phyloP scores from a whole-genome alignment of 2,329 filamentous ascomycete species.

The Cladosporium sp. region DNA sequence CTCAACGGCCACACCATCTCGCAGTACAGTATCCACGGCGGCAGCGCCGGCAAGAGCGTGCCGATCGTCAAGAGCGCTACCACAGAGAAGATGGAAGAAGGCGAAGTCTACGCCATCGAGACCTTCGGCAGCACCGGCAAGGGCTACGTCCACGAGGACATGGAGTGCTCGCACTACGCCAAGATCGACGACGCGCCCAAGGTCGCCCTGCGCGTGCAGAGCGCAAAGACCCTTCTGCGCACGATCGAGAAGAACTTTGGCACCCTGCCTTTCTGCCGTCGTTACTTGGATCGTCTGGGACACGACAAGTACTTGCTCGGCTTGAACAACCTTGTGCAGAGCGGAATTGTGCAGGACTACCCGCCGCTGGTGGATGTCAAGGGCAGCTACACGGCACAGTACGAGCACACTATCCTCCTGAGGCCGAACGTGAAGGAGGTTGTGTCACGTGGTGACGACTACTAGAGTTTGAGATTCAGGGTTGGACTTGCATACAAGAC shows the following conservation, averaged over 20 bases:
- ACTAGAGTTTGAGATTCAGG: not conserved
- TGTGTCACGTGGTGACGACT: slow-evolving; percentile 37
- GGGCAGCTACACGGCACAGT: slow-evolving; percentile 65
- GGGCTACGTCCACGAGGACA: slow-evolving; percentile 50
- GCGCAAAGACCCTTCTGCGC: slow-evolving; percentile 58
- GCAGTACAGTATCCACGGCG: slow-evolving; percentile 58
- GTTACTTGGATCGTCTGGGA: slow-evolving; percentile 65
- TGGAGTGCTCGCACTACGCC: slow-evolving; percentile 42
- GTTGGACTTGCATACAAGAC: not conserved
- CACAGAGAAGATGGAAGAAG: slow-evolving; percentile 58
- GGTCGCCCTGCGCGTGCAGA: slow-evolving; percentile 46
- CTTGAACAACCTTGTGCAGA: slow-evolving; percentile 58
- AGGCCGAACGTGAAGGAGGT: slow-evolving; percentile 44
- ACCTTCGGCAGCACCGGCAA: slow-evolving; percentile 59
- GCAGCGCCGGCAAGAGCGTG: slow-evolving; percentile 53
- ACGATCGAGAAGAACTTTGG: slow-evolving; percentile 64
- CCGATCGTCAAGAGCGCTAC: slow-evolving; percentile 55
- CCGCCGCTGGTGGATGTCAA: slow-evolving; percentile 57
- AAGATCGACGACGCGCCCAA: slow-evolving; percentile 39
- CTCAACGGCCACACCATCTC: slow-evolving; percentile 58
- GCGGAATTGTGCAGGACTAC: slow-evolving; percentile 60
- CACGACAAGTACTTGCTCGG: slow-evolving; percentile 60
- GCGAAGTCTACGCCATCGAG: slow-evolving; percentile 60
- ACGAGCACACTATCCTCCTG: slow-evolving; percentile 56
- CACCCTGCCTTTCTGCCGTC: slow-evolving; percentile 60